phyloP scores from a whole-genome alignment of 805 yeast species.

The Myxozyma neglecta region DNA sequence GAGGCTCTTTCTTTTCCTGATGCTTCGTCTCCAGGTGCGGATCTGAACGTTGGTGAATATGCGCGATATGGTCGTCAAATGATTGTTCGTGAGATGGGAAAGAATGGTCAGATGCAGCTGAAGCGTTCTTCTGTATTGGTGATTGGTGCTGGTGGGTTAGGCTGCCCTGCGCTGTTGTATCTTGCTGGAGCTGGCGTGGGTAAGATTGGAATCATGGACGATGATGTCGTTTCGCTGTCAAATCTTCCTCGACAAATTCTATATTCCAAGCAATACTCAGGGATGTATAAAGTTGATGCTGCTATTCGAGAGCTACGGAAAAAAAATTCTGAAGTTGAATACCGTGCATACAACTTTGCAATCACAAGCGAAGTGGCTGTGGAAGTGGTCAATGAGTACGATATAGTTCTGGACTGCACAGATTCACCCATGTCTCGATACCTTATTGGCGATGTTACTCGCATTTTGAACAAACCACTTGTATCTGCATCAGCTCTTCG shows the following conservation, averaged over 20 bases:
- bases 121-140: conserved; percentile 65
- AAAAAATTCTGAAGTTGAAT: conserved; percentile 68
- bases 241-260: conserved; percentile 88
- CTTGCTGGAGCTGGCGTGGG: conserved; percentile 86
- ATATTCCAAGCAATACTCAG: conserved; percentile 67
- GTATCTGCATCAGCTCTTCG: conserved; percentile 91
- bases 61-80: conserved; percentile 89
- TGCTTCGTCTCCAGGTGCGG: too few species aligned
- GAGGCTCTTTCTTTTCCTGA: not conserved
- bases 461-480: conserved; percentile 53
- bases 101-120: conserved; percentile 55
- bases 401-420: conserved; percentile 85
- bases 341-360: conserved; percentile 36
- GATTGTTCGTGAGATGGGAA: conserved; percentile 81
- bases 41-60: conserved; percentile 51
- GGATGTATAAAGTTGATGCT: conserved; percentile 73
- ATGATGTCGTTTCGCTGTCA: conserved; percentile 78
- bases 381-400: conserved; percentile 61
- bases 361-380: conserved; percentile 57
- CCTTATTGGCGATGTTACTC: conserved; percentile 78
- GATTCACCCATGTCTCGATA: conserved; percentile 89
- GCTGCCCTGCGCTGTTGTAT: conserved; percentile 86
- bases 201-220: conserved; percentile 78
- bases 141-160: conserved; percentile 96
- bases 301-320: conserved; percentile 46